Evolutionary conservation across 1,284 basidiomycete genomes (phyloP), one percentile per base, ranked within the genome.

Genomic region (Cutaneotrichosporon sp.): DNA sequence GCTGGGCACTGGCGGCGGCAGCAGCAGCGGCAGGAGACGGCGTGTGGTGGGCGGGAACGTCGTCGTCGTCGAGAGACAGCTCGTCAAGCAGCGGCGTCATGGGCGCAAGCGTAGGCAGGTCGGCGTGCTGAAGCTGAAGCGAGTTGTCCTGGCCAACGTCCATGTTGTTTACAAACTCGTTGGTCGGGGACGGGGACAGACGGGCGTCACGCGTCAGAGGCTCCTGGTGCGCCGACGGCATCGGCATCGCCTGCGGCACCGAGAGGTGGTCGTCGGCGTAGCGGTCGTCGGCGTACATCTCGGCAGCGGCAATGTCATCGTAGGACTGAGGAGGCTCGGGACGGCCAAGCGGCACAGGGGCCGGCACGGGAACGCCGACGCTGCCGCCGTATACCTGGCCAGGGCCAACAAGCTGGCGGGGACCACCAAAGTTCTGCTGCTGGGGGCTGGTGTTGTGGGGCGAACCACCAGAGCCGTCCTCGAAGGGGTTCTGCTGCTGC

Each of bases 341-440:
- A 40, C 68, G 61, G 53, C 71, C 71, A 44, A 73, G 63, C 15
- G 68, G 60, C 4, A 70, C 57, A 34, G 67, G 65, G 17, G 56
- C 54, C n/a, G 65, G 63, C 35, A 57, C 56, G 26, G 49, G 42
- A 14, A 30, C 26, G 26, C 41, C 36, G n/a, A 18, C 18, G 30
- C 34, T 39, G 43, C 30, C 23, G n/a, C 35, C 13, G 47, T 56
- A 52, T 38, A 51, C 54, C 30, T 55, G 46, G 37, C 61, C 50
- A 4, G 67, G 65, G 14, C 68, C 65, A 26, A 70, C 59, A 17
- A 70, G 67, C 54, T 68, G 67, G 51, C 69, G 64, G 13, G 61
- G 49, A 8, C 51, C 54, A 41, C 23, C 46, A 30, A 48, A 48
- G 38, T 50, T 43, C 42, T 46, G 33, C 38, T 50, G 48, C 42